Base-by-base conservation (phyloP, 1,139 yeast species). In the Diutina siamensis region DNA sequence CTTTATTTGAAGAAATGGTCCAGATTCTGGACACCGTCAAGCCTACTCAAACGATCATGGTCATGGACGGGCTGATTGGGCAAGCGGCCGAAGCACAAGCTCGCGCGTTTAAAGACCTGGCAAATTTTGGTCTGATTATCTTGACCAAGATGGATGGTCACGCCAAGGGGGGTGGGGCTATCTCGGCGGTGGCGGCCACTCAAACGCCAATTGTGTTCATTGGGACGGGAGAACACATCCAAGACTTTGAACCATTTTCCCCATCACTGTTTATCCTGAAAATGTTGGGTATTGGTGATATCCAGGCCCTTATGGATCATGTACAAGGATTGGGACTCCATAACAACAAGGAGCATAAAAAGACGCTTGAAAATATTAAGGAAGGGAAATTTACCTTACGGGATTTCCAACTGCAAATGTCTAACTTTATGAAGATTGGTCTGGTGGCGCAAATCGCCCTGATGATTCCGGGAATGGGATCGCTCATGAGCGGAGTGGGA, bases 121-220 rank as follows among this genome's bases (percentile, higher is more conserved):
- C 97, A 3, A 80, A 92, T 58, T 92, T 92, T 58, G 98, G 98
- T 57, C 89, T 97, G 22, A 92, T 92, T 53, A 84, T 92, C 50
- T 74, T 92, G 60, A 92, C 98, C 27, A 92, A 92, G 63, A 83
- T 92, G 95, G 98, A 92, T 63, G 98, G 98, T 44, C 97, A 92
- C 59, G 98, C 98, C 36, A 92, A 85, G 65, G 98, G 98, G 61
- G 98, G 98, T 67, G 98, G 98, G 71, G 98, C 98, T 22, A 88
- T 92, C 47, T 87, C 97, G 40, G 98, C 98, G 0, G 97, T 92
- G 47, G 98, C 98, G 1, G 94, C 97, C 1, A 89, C 98, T 13
- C 75, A 84, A 48, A 92, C 97, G 0, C 98, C 98, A n/a, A 84
- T 92, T 55, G 85, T 84, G 8, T 92, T 92, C 59, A 92, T 92